These are phyloP conservation scores for Gardenia jasminoides DNA, from an alignment of 257 asterid genomes.

Conservation along the genomic window DNA sequence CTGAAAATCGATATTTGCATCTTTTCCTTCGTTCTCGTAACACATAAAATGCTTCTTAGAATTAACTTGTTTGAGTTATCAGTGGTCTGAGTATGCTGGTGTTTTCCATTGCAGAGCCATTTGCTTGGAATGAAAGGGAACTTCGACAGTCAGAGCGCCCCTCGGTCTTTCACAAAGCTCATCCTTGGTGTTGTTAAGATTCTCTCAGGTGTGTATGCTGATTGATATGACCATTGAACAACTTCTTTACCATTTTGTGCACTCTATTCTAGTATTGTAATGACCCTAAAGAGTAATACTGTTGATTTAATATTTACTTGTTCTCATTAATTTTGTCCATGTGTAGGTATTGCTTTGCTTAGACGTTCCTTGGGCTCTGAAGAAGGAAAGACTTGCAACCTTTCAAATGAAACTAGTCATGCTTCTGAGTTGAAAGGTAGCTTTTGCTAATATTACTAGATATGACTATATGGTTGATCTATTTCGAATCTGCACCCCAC, in stretches of 20 bases:
- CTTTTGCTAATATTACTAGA: background rate
- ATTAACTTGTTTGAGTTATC: background rate
- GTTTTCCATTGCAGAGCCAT: conserved; percentile 52
- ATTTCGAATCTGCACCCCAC: background rate
- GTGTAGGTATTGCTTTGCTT: conserved; percentile 47
- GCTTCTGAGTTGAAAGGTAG: conserved; percentile 32
- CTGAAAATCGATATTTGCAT: conserved; percentile 1
- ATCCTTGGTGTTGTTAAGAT: conserved; percentile 59
- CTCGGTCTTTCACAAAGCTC: conserved; percentile 63
- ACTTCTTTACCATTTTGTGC: background rate
- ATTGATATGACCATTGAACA: background rate
- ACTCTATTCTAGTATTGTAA: background rate
- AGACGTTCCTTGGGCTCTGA: conserved; percentile 27
- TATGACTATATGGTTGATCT: too few relatives aligned
- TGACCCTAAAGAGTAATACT: background rate
- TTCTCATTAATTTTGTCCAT: conserved; percentile 7
- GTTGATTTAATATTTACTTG: background rate
- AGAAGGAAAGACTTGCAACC: conserved; percentile 32
- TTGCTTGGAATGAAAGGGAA: conserved; percentile 77
- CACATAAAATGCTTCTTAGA: background rate
- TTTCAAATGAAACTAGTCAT: conserved; percentile 27
- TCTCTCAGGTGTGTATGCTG: conserved; percentile 60
- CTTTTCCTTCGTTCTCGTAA: background rate
- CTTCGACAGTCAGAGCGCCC: conserved; percentile 48
- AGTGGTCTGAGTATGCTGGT: conserved; percentile 1